Base-by-base conservation (phyloP, 805 yeast species). In the Yamadazyma philogaea region DNA sequence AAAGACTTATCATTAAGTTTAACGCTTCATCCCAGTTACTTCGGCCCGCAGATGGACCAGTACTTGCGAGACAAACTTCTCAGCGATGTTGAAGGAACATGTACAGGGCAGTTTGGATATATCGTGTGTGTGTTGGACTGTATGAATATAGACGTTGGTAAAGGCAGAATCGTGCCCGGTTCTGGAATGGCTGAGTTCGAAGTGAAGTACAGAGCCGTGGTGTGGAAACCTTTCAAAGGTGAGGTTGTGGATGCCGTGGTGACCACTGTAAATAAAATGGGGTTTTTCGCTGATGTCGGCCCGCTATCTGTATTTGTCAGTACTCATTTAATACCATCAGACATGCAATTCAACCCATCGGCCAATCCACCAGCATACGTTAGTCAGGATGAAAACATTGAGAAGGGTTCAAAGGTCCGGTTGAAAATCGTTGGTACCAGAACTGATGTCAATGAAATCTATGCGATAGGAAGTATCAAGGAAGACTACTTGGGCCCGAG, bases 331-430 rank as follows among this genome's bases (percentile, higher is more conserved):
- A 90, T 93, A 54, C 98, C 99, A 7, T 81, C 87, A 30, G 96
- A 91, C 60, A 85, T 93, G 89, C 76, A 81, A 45, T 93, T 84
- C 64, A 91, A 90, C 53, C 96, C 98, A 6, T 84, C 95, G 16
- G 90, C 96, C 26, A 90, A 91, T 55, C 99, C 99, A 7, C 99
- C 99, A n/a, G 96, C 97, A 6, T 93, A 88, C 63, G 95, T 87
- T 49, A 82, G 91, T 48, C 93, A 91, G 17, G 99, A 93, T 55
- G 98, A 91, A 68, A 83, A 87, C 49, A 88, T 93, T 35, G 95
- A 87, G 59, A 91, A 91, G 63, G 96, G 97, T 30, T 82, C 96
- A 42, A 81, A 91, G 53, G 93, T 93, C 26, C 79, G 99, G 62
- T 81, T 93, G 53, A 93, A 93, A 71, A 88, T 93, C 35, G 96